Evolutionary conservation across 495 filamentous ascomycete species (phyloP).

Genomic region (Astrothelium macrocarpum): DNA sequence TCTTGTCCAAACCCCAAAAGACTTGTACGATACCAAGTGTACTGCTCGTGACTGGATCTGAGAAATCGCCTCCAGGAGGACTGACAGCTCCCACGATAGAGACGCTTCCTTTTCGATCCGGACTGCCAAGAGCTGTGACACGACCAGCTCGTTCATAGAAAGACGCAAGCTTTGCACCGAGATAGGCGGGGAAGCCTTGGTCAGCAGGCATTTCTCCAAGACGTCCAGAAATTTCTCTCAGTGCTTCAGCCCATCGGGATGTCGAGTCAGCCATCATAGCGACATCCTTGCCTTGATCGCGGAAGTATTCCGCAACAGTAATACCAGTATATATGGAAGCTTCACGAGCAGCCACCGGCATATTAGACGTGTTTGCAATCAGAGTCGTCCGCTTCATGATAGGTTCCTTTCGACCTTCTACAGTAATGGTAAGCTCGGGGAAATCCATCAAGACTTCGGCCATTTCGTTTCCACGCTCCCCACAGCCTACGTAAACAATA

Average conservation of each 20-base stretch:
- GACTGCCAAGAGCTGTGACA: conserved; percentile 75
- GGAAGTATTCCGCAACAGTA: conserved; percentile 95
- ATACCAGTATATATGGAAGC: conserved; percentile 99
- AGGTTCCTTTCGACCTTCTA: conserved; percentile 86
- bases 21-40: conserved; percentile 98
- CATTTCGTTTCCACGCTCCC: conserved; percentile 99
- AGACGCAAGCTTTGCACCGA: conserved; percentile 90
- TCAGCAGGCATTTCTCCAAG: conserved; percentile 99
- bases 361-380: conserved; percentile 99
- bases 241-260: conserved; percentile 95
- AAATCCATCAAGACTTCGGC: conserved; percentile 99
- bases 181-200: conserved; percentile 97
- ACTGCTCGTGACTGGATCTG: conserved; percentile 89
- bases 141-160: conserved; percentile 98
- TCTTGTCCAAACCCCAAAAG: conserved; percentile 99
- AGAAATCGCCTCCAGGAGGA: conserved; percentile 97
- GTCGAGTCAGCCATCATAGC: conserved; percentile 99
- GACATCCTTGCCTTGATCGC: conserved; percentile 94
- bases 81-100: conserved; percentile 97
- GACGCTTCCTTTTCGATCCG: conserved; percentile 78
- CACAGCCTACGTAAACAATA: conserved; percentile 97
- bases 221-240: conserved; percentile 98
- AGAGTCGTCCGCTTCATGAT: conserved; percentile 99
- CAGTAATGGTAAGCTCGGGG: conserved; percentile 83
- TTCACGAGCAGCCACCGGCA: conserved; percentile 97